These are phyloP conservation scores for Cenococcum geophilum DNA, from an alignment of 495 filamentous ascomycete genomes.

Conservation along the genomic window DNA sequence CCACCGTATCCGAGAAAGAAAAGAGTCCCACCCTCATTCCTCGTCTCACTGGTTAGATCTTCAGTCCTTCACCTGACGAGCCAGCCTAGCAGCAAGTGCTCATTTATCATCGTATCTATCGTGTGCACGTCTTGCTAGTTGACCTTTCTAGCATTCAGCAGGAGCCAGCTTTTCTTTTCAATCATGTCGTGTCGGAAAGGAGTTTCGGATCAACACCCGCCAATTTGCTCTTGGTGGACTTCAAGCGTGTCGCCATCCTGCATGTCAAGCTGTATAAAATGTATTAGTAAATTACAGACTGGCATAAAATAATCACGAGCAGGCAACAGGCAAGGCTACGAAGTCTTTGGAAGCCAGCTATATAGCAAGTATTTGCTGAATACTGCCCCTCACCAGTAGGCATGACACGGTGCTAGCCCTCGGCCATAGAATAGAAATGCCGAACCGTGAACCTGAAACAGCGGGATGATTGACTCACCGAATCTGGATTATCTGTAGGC, in stretches of 20 bases:
- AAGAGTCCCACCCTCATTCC: not conserved
- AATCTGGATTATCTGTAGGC: constrained; percentile 82
- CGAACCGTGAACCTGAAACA: not conserved
- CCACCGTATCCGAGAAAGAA: not conserved
- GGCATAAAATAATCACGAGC: constrained; percentile 3
- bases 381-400: not conserved
- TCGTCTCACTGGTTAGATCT: not conserved
- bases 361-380: not conserved
- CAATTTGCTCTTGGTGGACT: constrained; percentile 98
- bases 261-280: constrained; percentile 75
- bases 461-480: constrained; percentile 53
- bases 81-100: not conserved
- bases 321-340: too few species aligned
- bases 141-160: not conserved
- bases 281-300: not conserved
- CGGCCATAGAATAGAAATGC: too few species aligned
- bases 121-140: not conserved
- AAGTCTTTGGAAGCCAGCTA: too few species aligned
- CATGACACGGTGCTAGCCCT: not conserved
- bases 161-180: not conserved
- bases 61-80: not conserved
- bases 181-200: not conserved
- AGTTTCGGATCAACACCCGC: constrained; percentile 39
- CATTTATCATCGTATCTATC: not conserved
- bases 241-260: constrained; percentile 93